Percentiles rank a stretch among this genome's conserved stretches.
These are phyloP conservation scores for Yarrowia galli DNA, from an alignment of 1,139 yeast species.

Conservation along the genomic window DNA sequence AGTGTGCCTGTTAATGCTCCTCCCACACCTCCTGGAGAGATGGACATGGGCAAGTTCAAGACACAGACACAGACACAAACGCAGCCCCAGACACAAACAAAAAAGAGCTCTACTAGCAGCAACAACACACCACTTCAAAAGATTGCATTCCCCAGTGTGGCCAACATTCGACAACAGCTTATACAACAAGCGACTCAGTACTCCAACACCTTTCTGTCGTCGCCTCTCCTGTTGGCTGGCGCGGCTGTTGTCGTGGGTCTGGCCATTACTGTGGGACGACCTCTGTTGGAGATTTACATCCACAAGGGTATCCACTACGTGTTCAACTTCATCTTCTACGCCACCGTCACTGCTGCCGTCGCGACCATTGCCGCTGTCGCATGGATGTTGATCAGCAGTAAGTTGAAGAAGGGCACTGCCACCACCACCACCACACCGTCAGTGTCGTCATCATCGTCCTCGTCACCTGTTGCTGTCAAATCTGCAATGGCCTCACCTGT, in stretches of 20 bases:
- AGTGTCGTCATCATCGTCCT: neutral
- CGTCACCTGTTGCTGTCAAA: neutral
- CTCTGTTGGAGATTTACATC: constrained; percentile 20
- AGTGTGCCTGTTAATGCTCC: constrained; percentile 26
- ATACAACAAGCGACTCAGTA: neutral
- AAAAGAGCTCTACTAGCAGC: neutral
- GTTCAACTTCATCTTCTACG: constrained; percentile 30
- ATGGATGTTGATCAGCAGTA: neutral
- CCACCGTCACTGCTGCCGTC: constrained; percentile 8
- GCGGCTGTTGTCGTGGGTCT: constrained; percentile 13
- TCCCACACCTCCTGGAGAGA: constrained; percentile 15
- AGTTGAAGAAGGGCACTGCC: neutral
- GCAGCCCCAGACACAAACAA: neutral
- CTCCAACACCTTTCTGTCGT: constrained; percentile 16
- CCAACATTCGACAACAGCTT: neutral
- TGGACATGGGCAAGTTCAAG: neutral
- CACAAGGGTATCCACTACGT: constrained; percentile 29
- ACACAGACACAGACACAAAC: neutral
- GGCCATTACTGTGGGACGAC: constrained; percentile 12
- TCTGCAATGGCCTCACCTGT: neutral
- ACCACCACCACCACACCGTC: neutral
- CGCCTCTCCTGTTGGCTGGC: constrained; percentile 11
- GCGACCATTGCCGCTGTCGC: neutral
- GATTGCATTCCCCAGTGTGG: neutral
- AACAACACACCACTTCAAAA: neutral